Evolutionary conservation across 441 rosid species (phyloP).

Genomic region (Pelargonium myrrhifolium): DNA sequence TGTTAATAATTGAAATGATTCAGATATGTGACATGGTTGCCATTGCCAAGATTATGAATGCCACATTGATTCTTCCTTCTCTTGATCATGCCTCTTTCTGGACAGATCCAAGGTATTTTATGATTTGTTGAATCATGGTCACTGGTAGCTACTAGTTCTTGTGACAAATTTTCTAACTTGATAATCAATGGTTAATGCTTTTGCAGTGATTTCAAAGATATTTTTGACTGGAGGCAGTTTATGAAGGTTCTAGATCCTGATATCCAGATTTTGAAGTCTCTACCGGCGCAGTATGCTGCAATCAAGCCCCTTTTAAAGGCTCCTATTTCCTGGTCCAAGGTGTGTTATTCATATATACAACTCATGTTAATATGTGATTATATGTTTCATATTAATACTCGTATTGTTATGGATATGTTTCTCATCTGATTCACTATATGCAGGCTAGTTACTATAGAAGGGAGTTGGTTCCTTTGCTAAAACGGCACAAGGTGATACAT

Average conservation of each 20-base stretch:
- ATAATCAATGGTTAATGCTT: background rate
- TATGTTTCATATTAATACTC: background rate
- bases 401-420: slow-evolving; percentile 14
- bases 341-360: slow-evolving; percentile 19
- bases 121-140: background rate
- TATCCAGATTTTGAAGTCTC: slow-evolving; percentile 62
- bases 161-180: background rate
- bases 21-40: slow-evolving; percentile 99
- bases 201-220: slow-evolving; percentile 81
- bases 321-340: slow-evolving; percentile 99
- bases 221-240: slow-evolving; percentile 89
- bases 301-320: slow-evolving; percentile 64
- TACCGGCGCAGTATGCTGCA: slow-evolving; percentile 47
- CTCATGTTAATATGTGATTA: slow-evolving; percentile 15
- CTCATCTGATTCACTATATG: slow-evolving; percentile 14
- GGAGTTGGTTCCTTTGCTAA: slow-evolving; percentile 52
- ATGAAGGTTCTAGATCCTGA: slow-evolving; percentile 64
- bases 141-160: background rate
- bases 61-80: slow-evolving; percentile 85
- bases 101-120: slow-evolving; percentile 81
- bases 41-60: slow-evolving; percentile 88
- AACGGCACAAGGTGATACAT: slow-evolving; percentile 69
- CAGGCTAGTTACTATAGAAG: slow-evolving; percentile 92
- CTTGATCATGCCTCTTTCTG: slow-evolving; percentile 91
- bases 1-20: slow-evolving; percentile 7